Evolutionary conservation across 805 yeast species (phyloP).

Genomic region (Brettanomyces custersianus): DNA sequence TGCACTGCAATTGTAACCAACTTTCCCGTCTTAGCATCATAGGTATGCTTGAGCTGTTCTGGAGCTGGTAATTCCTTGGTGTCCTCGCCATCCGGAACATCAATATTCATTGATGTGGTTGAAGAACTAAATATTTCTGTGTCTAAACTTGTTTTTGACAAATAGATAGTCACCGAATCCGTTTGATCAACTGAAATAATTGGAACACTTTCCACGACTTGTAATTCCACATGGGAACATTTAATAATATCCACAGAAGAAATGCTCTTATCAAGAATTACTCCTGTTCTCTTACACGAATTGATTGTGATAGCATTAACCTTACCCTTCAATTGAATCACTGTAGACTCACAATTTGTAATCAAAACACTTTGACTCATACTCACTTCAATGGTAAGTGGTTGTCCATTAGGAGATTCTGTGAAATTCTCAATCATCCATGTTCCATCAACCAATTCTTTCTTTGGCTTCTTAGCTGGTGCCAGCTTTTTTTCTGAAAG

Average conservation of each 20-base stretch:
- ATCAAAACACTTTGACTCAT: conserved; percentile 85
- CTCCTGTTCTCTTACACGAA: conserved; percentile 61
- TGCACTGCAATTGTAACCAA: conserved; percentile 68
- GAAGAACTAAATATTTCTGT: conserved; percentile 79
- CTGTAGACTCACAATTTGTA: conserved; percentile 65
- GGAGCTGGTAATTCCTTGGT: conserved; percentile 78
- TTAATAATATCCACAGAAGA: conserved; percentile 86
- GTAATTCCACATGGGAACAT: conserved; percentile 72
- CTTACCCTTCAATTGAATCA: conserved; percentile 83
- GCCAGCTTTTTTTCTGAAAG: conserved; percentile 28
- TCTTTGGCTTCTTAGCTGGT: conserved; percentile 38
- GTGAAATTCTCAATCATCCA: conserved; percentile 85
- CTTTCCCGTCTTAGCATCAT: conserved; percentile 43
- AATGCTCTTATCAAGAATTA: conserved; percentile 76
- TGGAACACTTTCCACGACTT: conserved; percentile 75
- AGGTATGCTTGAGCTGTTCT: conserved; percentile 79
- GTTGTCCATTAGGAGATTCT: conserved; percentile 41
- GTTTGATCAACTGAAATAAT: conserved; percentile 82
- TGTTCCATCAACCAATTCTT: conserved; percentile 75
- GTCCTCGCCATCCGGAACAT: conserved; percentile 72
- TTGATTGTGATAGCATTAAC: conserved; percentile 80
- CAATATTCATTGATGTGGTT: conserved; percentile 77
- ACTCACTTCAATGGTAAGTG: conserved; percentile 61
- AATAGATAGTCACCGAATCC: conserved; percentile 75
- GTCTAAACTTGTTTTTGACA: conserved; percentile 60